Evolutionary conservation across 202 grass and related monocot genomes (phyloP).

Genomic region (Panicum hallii): DNA sequence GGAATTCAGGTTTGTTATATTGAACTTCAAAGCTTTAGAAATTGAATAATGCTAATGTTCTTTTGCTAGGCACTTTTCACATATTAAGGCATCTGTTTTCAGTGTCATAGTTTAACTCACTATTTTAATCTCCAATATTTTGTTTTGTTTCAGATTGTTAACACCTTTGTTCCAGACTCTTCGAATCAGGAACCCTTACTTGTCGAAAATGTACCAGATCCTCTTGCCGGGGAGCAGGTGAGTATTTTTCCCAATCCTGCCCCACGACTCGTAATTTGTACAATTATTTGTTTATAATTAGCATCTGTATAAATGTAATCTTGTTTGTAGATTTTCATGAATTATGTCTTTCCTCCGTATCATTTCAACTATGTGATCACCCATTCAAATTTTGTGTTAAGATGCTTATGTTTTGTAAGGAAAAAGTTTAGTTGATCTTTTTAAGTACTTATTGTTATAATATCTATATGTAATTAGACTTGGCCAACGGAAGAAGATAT

Average conservation of each 20-base stretch:
- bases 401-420: slow-evolving; percentile 27
- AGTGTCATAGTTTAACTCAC: slow-evolving; percentile 1
- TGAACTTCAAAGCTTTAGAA: slow-evolving; percentile 15
- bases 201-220: slow-evolving; percentile 80
- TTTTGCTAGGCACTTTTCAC: background rate
- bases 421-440: slow-evolving; percentile 6
- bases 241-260: background rate
- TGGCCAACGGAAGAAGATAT: slow-evolving; percentile 96
- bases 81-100: background rate
- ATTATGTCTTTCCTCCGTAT: slow-evolving; percentile 8
- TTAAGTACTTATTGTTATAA: slow-evolving; percentile 29
- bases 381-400: slow-evolving; percentile 31
- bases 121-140: slow-evolving; percentile 14
- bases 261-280: slow-evolving; percentile 8
- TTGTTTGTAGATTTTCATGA: slow-evolving; percentile 30
- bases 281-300: slow-evolving; percentile 1
- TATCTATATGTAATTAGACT: slow-evolving; percentile 70
- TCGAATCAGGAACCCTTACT: slow-evolving; percentile 77
- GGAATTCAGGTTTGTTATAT: slow-evolving; percentile 62
- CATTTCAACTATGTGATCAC: slow-evolving; percentile 19
- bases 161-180: slow-evolving; percentile 77
- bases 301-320: background rate
- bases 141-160: slow-evolving; percentile 62
- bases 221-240: slow-evolving; percentile 94
- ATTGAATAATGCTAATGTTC: background rate